Evolutionary conservation across 148 eudicot genomes (phyloP).

Genomic region (Bassia scoparia): DNA sequence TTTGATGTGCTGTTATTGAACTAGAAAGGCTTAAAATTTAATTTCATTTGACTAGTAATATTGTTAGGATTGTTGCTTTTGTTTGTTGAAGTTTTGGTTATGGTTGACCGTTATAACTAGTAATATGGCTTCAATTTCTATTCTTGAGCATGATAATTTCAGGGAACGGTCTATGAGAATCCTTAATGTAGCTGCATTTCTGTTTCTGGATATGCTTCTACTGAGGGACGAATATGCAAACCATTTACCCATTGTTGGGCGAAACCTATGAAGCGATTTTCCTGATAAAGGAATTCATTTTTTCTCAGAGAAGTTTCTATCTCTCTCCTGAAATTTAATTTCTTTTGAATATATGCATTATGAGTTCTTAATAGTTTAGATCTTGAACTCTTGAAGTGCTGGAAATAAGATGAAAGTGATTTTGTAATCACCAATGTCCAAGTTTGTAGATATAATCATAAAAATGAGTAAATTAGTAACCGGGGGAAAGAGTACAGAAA

Average conservation of each 20-base stretch:
- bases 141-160: neutral
- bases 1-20: neutral
- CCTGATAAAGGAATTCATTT: conserved; percentile 88
- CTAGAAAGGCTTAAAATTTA: neutral
- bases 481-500: neutral
- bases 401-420: neutral
- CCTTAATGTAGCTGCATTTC: conserved; percentile 82
- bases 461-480: neutral
- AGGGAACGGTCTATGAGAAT: conserved; percentile 85
- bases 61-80: neutral
- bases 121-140: neutral
- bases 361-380: neutral
- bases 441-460: neutral
- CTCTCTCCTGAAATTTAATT: conserved; percentile 9
- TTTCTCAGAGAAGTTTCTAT: conserved; percentile 69
- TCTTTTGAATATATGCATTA: neutral
- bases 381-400: neutral
- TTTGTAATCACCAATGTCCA: neutral
- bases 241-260: conserved; percentile 75
- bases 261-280: conserved; percentile 82
- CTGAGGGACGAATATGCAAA: conserved; percentile 75
- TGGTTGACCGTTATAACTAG: too few species aligned
- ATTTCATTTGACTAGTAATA: neutral
- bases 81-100: conserved; percentile 5
- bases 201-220: conserved; percentile 76